phyloP scores from a whole-genome alignment of 768 basidiomycete species.

The Leucocoprinus birnbaumii region DNA sequence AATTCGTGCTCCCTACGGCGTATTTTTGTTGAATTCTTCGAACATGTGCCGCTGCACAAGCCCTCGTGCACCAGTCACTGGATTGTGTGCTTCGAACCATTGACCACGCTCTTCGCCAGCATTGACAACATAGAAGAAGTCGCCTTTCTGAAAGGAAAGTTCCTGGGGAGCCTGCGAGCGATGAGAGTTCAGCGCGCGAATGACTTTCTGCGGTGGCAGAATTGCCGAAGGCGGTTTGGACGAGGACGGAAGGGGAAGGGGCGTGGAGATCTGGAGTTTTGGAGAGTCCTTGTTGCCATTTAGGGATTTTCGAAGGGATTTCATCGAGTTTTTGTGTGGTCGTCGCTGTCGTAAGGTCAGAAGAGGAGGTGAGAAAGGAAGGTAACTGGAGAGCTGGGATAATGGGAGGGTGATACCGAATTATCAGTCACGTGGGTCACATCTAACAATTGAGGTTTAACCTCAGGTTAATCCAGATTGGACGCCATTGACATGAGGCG shows the following conservation, averaged over 20 bases:
- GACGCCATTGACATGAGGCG: too few relatives aligned
- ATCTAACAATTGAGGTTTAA: background rate
- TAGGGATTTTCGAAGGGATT: slow-evolving; percentile 80
- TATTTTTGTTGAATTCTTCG: slow-evolving; percentile 83
- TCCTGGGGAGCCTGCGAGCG: slow-evolving; percentile 75
- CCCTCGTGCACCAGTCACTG: slow-evolving; percentile 85
- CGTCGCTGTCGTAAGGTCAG: slow-evolving; percentile 6
- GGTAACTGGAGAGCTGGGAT: background rate
- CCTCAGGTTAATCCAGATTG: too few relatives aligned
- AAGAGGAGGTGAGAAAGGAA: slow-evolving; percentile 13
- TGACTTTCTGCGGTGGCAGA: slow-evolving; percentile 91
- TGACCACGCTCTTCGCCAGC: slow-evolving; percentile 55
- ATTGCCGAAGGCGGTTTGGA: slow-evolving; percentile 71
- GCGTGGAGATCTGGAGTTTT: slow-evolving; percentile 68
- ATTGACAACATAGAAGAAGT: slow-evolving; percentile 94
- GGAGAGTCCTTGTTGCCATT: slow-evolving; percentile 59
- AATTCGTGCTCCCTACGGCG: slow-evolving; percentile 45
- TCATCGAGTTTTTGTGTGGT: slow-evolving; percentile 45
- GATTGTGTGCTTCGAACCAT: slow-evolving; percentile 97
- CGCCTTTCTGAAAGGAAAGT: slow-evolving; percentile 88
- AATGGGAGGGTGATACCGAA: too few relatives aligned
- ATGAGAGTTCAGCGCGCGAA: slow-evolving; percentile 74
- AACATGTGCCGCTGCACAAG: slow-evolving; percentile 86
- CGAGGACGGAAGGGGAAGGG: slow-evolving; percentile 60
- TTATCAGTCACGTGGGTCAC: slow-evolving; percentile 9